Percentiles rank a stretch among this genome's conserved stretches.
Evolutionary conservation across 345 rosid genomes (phyloP).

Genomic region (Eucalyptus dawsonii): DNA sequence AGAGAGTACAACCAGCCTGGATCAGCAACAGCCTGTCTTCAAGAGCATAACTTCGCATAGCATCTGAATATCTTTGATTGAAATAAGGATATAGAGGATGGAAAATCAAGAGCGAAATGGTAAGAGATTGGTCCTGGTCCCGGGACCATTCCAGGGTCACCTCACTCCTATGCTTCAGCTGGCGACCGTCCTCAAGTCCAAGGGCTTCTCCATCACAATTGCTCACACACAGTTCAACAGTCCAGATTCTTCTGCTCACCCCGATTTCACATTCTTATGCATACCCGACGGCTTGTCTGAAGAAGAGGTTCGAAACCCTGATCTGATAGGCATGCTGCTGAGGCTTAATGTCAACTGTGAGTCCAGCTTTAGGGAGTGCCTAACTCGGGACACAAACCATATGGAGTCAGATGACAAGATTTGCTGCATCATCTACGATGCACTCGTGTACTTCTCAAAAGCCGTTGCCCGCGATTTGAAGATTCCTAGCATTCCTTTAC

Average conservation of each 20-base stretch:
- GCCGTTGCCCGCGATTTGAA: slow-evolving; percentile 16
- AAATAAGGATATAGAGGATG: not conserved
- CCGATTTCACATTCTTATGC: slow-evolving; percentile 11
- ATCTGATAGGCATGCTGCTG: not conserved
- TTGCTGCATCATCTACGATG: slow-evolving; percentile 36
- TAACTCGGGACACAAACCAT: not conserved
- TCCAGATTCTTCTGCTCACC: slow-evolving; percentile 19
- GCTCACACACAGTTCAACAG: slow-evolving; percentile 21
- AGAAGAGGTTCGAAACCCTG: not conserved
- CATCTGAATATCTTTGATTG: not conserved
- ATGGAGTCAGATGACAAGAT: not conserved
- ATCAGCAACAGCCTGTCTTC: not conserved
- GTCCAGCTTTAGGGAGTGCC: slow-evolving; percentile 9
- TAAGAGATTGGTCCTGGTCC: slow-evolving; percentile 29
- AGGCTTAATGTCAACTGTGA: slow-evolving; percentile 21
- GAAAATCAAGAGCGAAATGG: not conserved
- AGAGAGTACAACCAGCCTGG: not conserved
- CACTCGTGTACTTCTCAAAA: slow-evolving; percentile 18
- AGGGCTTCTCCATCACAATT: slow-evolving; percentile 48
- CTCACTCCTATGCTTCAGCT: slow-evolving; percentile 65
- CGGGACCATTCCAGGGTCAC: slow-evolving; percentile 57
- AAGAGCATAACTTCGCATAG: not conserved
- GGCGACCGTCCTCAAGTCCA: slow-evolving; percentile 34
- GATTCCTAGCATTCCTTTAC: slow-evolving; percentile 26
- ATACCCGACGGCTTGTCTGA: slow-evolving; percentile 18